These are phyloP conservation scores for Hymenoscyphus linearis DNA, from an alignment of 2,329 filamentous ascomycete species.

Conservation along the genomic window DNA sequence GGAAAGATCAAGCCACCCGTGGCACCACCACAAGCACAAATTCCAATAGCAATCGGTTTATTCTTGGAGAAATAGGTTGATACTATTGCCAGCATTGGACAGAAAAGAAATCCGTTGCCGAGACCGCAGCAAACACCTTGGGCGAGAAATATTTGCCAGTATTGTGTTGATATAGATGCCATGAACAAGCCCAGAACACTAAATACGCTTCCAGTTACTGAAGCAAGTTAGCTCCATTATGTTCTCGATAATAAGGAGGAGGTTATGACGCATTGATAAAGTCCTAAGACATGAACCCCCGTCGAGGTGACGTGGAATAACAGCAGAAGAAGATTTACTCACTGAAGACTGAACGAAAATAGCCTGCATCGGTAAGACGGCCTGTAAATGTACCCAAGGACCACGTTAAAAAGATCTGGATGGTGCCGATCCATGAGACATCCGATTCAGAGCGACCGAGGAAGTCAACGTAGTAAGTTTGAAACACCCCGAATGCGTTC, in stretches of 20 bases:
- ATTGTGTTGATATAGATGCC: slow-evolving; percentile 35
- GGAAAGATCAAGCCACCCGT: slow-evolving; percentile 42
- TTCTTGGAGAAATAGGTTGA: slow-evolving; percentile 39
- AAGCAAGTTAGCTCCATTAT: background rate
- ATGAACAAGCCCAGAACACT: slow-evolving; percentile 35
- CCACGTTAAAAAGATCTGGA: slow-evolving; percentile 36
- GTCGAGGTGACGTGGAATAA: slow-evolving; percentile 19
- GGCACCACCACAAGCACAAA: slow-evolving; percentile 35
- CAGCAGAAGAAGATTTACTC: slow-evolving; percentile 15
- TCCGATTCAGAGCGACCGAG: slow-evolving; percentile 31
- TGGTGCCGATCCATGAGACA: slow-evolving; percentile 39
- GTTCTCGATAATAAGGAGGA: background rate
- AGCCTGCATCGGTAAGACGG: slow-evolving; percentile 28
- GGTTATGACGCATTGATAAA: slow-evolving; percentile 8
- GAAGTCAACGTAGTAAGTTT: slow-evolving; percentile 34
- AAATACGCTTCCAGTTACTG: background rate
- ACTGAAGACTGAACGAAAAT: slow-evolving; percentile 31
- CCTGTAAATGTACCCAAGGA: slow-evolving; percentile 35
- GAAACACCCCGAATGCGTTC: slow-evolving; percentile 35
- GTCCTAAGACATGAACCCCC: too few species aligned
- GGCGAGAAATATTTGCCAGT: slow-evolving; percentile 40
- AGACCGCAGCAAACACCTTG: slow-evolving; percentile 40
- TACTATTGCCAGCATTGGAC: slow-evolving; percentile 35
- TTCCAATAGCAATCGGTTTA: slow-evolving; percentile 35
- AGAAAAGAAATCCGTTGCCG: slow-evolving; percentile 39